Evolutionary conservation across 306 rosid genomes (phyloP), one percentile per base, ranked within the genome.

Genomic region (Biancaea sappan): DNA sequence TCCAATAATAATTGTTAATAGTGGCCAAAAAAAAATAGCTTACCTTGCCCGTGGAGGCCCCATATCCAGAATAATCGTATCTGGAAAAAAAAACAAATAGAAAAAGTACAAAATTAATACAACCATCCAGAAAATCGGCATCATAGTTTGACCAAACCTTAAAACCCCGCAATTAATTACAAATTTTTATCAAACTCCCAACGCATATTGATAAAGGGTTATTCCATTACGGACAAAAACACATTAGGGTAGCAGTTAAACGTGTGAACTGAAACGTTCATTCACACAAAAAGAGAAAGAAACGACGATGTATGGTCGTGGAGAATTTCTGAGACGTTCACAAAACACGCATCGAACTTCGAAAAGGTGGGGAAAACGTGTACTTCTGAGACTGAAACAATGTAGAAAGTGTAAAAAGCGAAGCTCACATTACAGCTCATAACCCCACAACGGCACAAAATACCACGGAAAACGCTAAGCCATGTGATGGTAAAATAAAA

Each of bases 31-130:
- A n/a, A n/a, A 15, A 77, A 60, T 73, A 44, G 72, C 84, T 76
- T 87, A 95, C 99, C 93, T 87, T 86, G 79, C 99, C 99, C 22
- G 96, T 87, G 60, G 99, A 95, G 84, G 97, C 98, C 77, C 99
- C 99, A 76, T 95, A 95, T 54, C 99, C 99, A 82, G 98, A 95
- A 77, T 90, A 95, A 81, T 95, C 99, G 75, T 90, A 95, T 79
- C 99, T 95, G 98, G 88, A 88, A 87, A 63, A 79, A 19, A 71
- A 79, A 69, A 76, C 10, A n/a, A 64, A 54, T 76, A 72, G 71
- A 31, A 56, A 70, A 81, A 71, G 44, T n/a, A 40, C 2, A 68
- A 69, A 37, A 80, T 81, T 44, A 80, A 71, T 65, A 61, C 57
- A 69, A 65, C 46, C 54, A 29, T 41, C 53, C 59, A 61, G 57